phyloP scores from a whole-genome alignment of 768 basidiomycete genomes.

The Leucosporidium creatinivorum region DNA sequence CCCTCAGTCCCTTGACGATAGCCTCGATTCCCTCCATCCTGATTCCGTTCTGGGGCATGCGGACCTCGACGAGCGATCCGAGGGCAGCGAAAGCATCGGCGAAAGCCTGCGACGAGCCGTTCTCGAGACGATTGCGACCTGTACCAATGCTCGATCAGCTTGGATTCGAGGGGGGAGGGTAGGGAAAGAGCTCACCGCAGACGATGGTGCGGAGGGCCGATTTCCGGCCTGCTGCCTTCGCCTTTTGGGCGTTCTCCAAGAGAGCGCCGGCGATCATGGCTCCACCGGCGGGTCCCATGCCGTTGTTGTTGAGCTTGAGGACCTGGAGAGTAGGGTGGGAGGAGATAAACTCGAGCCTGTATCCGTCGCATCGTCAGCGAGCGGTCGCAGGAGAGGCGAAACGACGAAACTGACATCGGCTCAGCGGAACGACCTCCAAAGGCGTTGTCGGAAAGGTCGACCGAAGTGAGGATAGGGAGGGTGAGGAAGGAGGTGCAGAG shows the following conservation, averaged over 20 bases:
- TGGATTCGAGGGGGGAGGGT: background rate
- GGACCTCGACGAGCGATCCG: conserved; percentile 69
- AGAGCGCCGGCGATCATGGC: conserved; percentile 76
- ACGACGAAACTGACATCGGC: conserved; percentile 71
- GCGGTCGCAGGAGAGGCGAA: conserved; percentile 44
- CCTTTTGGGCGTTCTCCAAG: conserved; percentile 61
- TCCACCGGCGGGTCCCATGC: conserved; percentile 85
- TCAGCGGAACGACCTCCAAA: conserved; percentile 93
- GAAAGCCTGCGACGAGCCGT: conserved; percentile 75
- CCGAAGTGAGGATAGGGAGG: conserved; percentile 71
- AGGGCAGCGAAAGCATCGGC: conserved; percentile 82
- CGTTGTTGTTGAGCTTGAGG: conserved; percentile 92
- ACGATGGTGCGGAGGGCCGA: conserved; percentile 72
- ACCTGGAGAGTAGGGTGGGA: conserved; percentile 68
- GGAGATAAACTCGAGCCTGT: conserved; percentile 32
- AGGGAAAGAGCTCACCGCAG: conserved; percentile 50
- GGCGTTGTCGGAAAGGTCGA: conserved; percentile 91
- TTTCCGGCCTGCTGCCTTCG: conserved; percentile 57
- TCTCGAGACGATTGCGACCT: conserved; percentile 86
- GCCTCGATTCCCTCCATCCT: conserved; percentile 79
- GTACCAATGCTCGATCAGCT: background rate
- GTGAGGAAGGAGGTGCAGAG: conserved; percentile 79
- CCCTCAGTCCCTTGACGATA: conserved; percentile 65
- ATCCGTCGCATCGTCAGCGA: background rate
- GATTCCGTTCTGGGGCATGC: conserved; percentile 98